Evolutionary conservation across 495 filamentous ascomycete genomes (phyloP).

Genomic region (Trichoderma asperelloides): DNA sequence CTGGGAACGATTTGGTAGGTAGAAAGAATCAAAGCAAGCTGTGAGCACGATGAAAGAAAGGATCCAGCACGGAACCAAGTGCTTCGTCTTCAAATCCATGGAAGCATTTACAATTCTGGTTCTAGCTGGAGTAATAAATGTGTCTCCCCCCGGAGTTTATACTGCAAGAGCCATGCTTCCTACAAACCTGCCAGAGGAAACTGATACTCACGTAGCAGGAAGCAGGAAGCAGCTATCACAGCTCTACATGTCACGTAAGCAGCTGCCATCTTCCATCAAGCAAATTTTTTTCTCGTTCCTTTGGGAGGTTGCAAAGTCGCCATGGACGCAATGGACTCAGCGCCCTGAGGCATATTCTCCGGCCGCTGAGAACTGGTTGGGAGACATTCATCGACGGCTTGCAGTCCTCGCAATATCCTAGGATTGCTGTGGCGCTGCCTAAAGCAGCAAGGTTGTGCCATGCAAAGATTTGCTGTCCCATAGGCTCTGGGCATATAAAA

Average conservation of each 20-base stretch:
- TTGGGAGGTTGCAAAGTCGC: too few species aligned
- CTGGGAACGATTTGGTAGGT: not conserved
- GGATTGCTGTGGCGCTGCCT: not conserved
- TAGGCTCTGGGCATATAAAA: not conserved
- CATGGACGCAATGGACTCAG: too few species aligned
- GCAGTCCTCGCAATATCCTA: not conserved
- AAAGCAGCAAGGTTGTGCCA: not conserved
- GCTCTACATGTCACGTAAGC: too few species aligned
- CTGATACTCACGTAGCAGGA: not conserved
- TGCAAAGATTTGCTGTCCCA: not conserved
- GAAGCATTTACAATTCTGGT: not conserved
- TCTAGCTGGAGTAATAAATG: not conserved
- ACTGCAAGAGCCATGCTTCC: not conserved
- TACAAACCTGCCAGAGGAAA: not conserved
- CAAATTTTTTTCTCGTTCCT: too few species aligned
- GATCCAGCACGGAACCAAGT: not conserved
- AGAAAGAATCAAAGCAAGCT: slow-evolving; percentile 1
- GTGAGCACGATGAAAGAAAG: not conserved
- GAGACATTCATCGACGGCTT: too few species aligned
- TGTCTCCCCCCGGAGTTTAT: not conserved
- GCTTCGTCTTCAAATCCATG: not conserved
- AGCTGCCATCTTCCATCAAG: not conserved
- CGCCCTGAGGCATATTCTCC: too few species aligned
- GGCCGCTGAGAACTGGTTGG: too few species aligned
- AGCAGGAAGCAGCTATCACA: not conserved